Conservation (phyloP, 2,329 filamentous ascomycete species). For the Fusarium sp. region DNA sequence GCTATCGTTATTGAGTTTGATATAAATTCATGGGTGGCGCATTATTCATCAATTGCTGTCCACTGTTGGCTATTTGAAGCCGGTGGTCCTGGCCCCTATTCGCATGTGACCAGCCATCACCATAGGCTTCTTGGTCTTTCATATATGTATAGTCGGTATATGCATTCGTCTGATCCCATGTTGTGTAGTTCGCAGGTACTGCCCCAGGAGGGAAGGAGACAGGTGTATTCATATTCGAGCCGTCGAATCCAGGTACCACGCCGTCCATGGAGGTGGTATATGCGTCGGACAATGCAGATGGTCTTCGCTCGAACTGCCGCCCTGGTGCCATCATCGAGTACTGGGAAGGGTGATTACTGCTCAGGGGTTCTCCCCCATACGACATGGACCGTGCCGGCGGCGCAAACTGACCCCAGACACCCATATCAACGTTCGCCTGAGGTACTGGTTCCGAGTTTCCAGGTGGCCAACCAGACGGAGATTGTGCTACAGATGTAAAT, state of each 20-base stretch:
- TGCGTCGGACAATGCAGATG: constrained; percentile 57
- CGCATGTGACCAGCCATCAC: constrained; percentile 51
- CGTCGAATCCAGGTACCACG: constrained; percentile 53
- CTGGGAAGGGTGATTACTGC: constrained; percentile 51
- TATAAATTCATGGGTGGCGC: constrained; percentile 21
- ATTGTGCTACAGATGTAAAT: constrained; percentile 58
- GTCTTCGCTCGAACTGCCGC: constrained; percentile 58
- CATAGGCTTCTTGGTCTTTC: constrained; percentile 54
- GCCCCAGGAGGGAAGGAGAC: constrained; percentile 55
- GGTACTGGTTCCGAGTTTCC: constrained; percentile 52
- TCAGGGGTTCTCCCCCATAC: constrained; percentile 58
- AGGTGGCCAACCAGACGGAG: constrained; percentile 57
- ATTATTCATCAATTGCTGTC: constrained; percentile 28
- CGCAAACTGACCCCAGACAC: constrained; percentile 58
- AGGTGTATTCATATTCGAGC: constrained; percentile 47
- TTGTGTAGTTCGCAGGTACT: constrained; percentile 53
- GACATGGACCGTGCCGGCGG: constrained; percentile 61
- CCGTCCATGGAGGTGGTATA: constrained; percentile 57
- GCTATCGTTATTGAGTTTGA: constrained; percentile 22
- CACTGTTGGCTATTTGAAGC: constrained; percentile 18
- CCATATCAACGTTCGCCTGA: constrained; percentile 56
- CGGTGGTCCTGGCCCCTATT: constrained; percentile 19
- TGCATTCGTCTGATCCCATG: constrained; percentile 59
- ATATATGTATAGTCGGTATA: constrained; percentile 50
- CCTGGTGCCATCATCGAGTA: constrained; percentile 57